Evolutionary conservation across 1,139 yeast genomes (phyloP), one percentile per base, ranked within the genome.

Genomic region (Taphrina flavorubra): DNA sequence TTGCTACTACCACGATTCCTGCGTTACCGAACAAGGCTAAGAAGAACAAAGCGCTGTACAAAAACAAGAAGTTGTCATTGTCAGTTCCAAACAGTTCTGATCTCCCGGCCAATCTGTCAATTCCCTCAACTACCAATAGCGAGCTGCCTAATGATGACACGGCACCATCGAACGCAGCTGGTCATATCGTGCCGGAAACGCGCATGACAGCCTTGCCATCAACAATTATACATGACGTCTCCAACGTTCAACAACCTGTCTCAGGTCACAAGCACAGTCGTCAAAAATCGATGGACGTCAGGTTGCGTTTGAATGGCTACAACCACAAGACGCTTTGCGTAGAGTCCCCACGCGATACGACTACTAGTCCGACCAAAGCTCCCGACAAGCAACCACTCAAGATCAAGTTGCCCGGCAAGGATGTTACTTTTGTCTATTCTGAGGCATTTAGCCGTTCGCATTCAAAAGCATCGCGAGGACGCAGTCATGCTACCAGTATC

Each of bases 401-500:
- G 37, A 56, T 56, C n/a, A 56, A 56, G 36, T 40, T 56, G 16
- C 60, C 60, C 1, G 60, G 60, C 4, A 56, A 40, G 11, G 60
- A 20, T 40, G 60, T 56, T 49, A 56, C 49, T 39, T 56, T 56
- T 31, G 60, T 40, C 16, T 56, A 25, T 16, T 31, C 60, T 11
- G 49, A 56, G 16, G 60, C 39, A 11, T 36, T 37, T 20, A 53
- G 25, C 13, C 40, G 42, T 10, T n/a, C 42, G 2, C 25, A n/a
- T 16, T 53, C 58, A 11, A 31, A 31, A 16, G 18, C 25, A 8
- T 36, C 58, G 13, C 13, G 58, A 6, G 42, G 40, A 53, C 40
- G 42, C 58, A 53, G 58, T 37, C 58, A 53, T 53, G 58, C 58
- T n/a, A 53, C 58, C 42, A 53, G 58, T 37, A 16, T 53, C 7